Conservation (phyloP, 306 rosid species). For the Acacia confusa region DNA sequence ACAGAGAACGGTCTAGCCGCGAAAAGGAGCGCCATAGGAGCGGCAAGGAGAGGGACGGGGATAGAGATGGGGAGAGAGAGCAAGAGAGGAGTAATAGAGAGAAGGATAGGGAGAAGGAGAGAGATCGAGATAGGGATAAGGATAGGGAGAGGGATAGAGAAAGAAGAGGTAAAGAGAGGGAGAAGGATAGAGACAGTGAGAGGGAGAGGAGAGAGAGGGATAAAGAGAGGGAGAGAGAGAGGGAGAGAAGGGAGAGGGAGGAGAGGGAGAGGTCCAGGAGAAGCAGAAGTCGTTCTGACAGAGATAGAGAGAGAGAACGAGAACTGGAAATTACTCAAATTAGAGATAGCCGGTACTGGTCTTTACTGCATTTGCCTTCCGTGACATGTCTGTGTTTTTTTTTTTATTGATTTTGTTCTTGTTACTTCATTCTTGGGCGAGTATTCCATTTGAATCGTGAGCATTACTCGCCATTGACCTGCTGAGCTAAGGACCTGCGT, state of each 20-base stretch:
- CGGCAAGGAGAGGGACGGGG: conserved; percentile 46
- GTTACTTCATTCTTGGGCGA: neutral
- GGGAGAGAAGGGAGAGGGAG: conserved; percentile 30
- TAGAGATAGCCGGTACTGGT: conserved; percentile 69
- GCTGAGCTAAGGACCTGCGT: neutral
- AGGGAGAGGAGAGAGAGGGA: neutral
- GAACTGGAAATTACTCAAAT: conserved; percentile 42
- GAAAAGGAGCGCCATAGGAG: conserved; percentile 52
- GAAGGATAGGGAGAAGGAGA: conserved; percentile 33
- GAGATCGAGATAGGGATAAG: conserved; percentile 34
- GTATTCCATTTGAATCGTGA: neutral
- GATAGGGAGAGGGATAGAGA: conserved; percentile 55
- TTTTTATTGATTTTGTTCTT: neutral
- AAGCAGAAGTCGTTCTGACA: conserved; percentile 33
- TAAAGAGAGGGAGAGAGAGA: conserved; percentile 32
- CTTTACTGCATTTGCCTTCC: neutral
- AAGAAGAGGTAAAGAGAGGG: conserved; percentile 41
- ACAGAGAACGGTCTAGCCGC: conserved; percentile 50
- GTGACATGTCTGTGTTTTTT: neutral
- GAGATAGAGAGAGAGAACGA: conserved; percentile 68
- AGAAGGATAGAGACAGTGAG: neutral
- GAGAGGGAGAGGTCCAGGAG: conserved; percentile 37
- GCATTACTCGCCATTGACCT: neutral
- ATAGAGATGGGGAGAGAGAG: conserved; percentile 48
- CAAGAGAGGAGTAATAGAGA: conserved; percentile 51